A percentile compares a stretch with the other conserved stretches of the same genome.
Conservation (phyloP, 495 filamentous ascomycete genomes). For the Podospora sp. region DNA sequence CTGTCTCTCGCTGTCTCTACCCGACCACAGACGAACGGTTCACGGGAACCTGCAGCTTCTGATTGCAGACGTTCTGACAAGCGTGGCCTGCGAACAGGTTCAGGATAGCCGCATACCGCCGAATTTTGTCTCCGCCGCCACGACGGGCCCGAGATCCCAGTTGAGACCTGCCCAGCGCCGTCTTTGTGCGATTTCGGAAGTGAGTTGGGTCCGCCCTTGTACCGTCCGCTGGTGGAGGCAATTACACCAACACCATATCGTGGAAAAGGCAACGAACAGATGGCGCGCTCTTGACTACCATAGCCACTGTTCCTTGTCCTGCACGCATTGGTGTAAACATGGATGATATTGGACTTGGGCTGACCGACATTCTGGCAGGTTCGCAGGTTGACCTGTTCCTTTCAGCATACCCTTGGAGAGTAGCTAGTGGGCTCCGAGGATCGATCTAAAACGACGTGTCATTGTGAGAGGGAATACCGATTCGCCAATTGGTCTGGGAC, state of each 20-base stretch:
- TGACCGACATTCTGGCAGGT: constrained; percentile 28
- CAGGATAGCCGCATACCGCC: constrained; percentile 53
- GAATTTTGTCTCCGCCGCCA: constrained; percentile 30
- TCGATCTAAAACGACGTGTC: constrained; percentile 42
- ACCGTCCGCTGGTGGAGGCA: background rate
- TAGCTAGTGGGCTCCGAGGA: constrained; percentile 30
- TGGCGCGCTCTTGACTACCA: background rate
- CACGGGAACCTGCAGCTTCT: constrained; percentile 43
- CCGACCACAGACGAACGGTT: constrained; percentile 37
- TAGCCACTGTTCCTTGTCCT: background rate
- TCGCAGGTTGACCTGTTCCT: background rate
- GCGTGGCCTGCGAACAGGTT: constrained; percentile 52
- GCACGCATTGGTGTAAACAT: background rate
- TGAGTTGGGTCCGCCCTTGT: constrained; percentile 20
- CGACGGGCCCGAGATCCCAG: constrained; percentile 27
- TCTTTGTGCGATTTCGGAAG: constrained; percentile 20
- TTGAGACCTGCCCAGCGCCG: constrained; percentile 18
- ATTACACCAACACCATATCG: background rate
- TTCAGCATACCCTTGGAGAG: background rate
- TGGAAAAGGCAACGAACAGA: background rate
- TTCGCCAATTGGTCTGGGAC: constrained; percentile 25
- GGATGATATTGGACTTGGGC: background rate
- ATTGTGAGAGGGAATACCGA: constrained; percentile 27
- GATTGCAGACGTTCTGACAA: constrained; percentile 46
- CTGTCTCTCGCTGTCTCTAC: constrained; percentile 27